These are phyloP conservation scores for Spergularia marina DNA, from an alignment of 148 eudicot species.

Conservation along the genomic window DNA sequence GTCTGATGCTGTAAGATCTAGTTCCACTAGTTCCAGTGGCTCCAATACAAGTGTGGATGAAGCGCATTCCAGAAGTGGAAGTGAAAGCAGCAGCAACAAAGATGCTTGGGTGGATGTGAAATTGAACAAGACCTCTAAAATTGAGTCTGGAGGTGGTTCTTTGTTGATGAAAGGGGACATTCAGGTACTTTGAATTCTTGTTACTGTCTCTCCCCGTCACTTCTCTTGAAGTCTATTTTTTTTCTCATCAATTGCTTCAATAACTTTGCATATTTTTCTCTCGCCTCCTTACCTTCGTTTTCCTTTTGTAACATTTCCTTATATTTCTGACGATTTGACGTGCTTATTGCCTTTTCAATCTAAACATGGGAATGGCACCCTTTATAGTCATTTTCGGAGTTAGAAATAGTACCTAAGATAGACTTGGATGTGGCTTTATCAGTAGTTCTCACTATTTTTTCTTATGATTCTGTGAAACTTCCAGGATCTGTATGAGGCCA, in stretches of 20 bases:
- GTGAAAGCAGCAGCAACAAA: conserved; percentile 38
- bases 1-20: conserved; percentile 32
- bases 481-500: conserved; percentile 88
- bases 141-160: conserved; percentile 25
- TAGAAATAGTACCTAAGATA: neutral
- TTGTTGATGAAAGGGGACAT: conserved; percentile 23
- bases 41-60: conserved; percentile 28
- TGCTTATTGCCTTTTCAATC: neutral
- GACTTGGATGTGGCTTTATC: neutral
- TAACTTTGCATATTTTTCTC: no score
- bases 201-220: neutral
- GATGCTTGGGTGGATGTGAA: conserved; percentile 94
- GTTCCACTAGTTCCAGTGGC: conserved; percentile 23
- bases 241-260: neutral
- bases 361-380: neutral
- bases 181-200: conserved; percentile 38
- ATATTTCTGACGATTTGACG: neutral
- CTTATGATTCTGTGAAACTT: conserved; percentile 11
- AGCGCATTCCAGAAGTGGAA: conserved; percentile 32
- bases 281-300: neutral
- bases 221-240: neutral
- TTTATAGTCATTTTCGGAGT: neutral
- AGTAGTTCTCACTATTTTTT: conserved; percentile 10
- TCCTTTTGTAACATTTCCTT: neutral
- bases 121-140: conserved; percentile 36